Evolutionary conservation across 129 eudicot genomes (phyloP).

Genomic region (Tagetes erecta): DNA sequence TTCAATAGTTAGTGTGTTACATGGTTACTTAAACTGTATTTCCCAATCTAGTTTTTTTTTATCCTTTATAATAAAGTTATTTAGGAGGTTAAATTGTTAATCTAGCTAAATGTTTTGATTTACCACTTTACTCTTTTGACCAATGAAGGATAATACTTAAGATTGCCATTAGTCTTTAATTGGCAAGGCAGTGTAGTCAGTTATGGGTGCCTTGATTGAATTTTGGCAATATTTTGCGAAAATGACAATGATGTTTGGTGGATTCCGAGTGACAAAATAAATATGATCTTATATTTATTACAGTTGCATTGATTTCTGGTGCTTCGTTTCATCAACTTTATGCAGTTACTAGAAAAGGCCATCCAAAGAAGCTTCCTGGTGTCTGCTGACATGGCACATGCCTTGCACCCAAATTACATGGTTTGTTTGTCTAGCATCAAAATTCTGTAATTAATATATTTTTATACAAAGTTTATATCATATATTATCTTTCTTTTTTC

Average conservation of each 20-base stretch:
- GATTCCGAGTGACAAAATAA: background rate
- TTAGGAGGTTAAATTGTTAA: background rate
- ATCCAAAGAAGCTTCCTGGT: slow-evolving; percentile 86
- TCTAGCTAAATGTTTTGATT: background rate
- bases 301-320: slow-evolving; percentile 18
- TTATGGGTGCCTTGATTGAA: too few relatives aligned
- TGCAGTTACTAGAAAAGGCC: slow-evolving; percentile 66
- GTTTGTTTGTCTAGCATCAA: slow-evolving; percentile 36
- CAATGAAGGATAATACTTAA: background rate
- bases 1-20: background rate
- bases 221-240: background rate
- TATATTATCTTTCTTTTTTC: background rate
- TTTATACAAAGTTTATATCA: background rate
- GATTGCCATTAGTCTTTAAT: too few relatives aligned
- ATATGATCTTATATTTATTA: background rate
- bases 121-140: background rate
- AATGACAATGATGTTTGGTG: background rate
- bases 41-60: background rate
- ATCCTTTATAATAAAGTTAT: background rate
- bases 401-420: slow-evolving; percentile 95
- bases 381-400: slow-evolving; percentile 99
- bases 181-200: too few relatives aligned
- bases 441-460: background rate
- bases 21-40: background rate
- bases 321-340: slow-evolving; percentile 4